These are phyloP conservation scores for Tuber aestivum DNA, from an alignment of 495 filamentous ascomycete species.

Conservation along the genomic window DNA sequence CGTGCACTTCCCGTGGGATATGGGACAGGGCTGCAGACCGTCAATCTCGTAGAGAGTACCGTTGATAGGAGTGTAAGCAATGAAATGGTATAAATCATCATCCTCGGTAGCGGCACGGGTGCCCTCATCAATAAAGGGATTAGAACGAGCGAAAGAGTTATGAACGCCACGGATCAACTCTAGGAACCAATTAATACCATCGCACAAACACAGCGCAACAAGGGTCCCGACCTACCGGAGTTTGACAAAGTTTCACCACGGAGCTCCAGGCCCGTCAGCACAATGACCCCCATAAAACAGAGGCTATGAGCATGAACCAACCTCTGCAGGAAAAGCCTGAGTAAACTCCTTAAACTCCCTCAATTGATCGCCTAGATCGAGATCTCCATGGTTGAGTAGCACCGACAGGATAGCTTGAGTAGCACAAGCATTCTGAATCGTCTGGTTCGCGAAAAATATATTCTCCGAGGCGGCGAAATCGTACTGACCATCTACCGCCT, in stretches of 20 bases:
- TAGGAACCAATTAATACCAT: constrained; percentile 41
- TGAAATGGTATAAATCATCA: constrained; percentile 95
- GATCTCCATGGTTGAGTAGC: constrained; percentile 72
- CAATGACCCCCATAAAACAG: not conserved
- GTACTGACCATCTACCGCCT: constrained; percentile 63
- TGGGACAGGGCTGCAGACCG: constrained; percentile 85
- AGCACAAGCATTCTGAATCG: constrained; percentile 98
- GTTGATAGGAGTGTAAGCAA: constrained; percentile 81
- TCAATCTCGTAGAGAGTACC: constrained; percentile 87
- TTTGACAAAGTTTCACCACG: constrained; percentile 58
- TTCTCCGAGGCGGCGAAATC: constrained; percentile 65
- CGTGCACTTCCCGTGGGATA: constrained; percentile 72
- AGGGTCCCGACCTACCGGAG: constrained; percentile 41
- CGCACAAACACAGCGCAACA: not conserved
- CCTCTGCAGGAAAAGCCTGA: constrained; percentile 73
- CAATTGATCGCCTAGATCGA: constrained; percentile 58
- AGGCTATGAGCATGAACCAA: constrained; percentile 31
- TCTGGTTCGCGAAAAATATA: constrained; percentile 94
- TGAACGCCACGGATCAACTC: constrained; percentile 86
- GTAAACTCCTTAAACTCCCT: constrained; percentile 87
- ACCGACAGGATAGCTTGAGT: constrained; percentile 93
- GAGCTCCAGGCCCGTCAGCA: constrained; percentile 43
- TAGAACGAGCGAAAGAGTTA: constrained; percentile 83
- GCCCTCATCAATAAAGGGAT: constrained; percentile 87
- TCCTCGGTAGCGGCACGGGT: constrained; percentile 54